phyloP scores from a whole-genome alignment of 371 early-diverging fungal genomes.

The Mucor sp. region DNA sequence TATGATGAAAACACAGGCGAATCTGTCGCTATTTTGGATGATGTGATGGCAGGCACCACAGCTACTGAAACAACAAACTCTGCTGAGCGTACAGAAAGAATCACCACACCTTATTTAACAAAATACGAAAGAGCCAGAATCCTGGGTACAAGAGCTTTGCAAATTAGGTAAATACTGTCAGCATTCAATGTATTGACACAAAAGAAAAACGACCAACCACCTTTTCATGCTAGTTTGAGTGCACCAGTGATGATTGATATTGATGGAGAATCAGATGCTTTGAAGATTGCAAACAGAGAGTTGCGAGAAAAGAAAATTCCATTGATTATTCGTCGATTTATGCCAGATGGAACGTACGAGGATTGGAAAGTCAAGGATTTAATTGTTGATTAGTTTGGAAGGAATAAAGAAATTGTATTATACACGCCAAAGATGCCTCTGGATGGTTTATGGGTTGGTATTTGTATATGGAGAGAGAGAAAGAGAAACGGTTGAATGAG shows the following conservation, averaged over 20 bases:
- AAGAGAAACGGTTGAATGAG: too few species aligned
- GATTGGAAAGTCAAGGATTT: slow-evolving; percentile 97
- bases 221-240: slow-evolving; percentile 75
- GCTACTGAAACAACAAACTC: slow-evolving; percentile 6
- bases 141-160: slow-evolving; percentile 87
- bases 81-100: slow-evolving; percentile 55
- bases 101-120: slow-evolving; percentile 98
- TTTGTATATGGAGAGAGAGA: too few species aligned
- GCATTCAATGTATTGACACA: too few species aligned
- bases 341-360: slow-evolving; percentile 96
- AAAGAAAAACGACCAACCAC: too few species aligned
- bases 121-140: slow-evolving; percentile 98
- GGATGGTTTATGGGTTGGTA: neutral
- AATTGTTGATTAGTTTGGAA: slow-evolving; percentile 48
- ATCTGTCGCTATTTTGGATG: slow-evolving; percentile 32
- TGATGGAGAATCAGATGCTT: slow-evolving; percentile 94
- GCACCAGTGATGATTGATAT: slow-evolving; percentile 98
- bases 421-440: neutral
- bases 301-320: slow-evolving; percentile 94
- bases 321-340: slow-evolving; percentile 88
- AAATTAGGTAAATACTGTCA: slow-evolving; percentile 57
- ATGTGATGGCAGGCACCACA: slow-evolving; percentile 20
- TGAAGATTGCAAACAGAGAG: slow-evolving; percentile 96
- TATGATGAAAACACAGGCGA: slow-evolving; percentile 16
- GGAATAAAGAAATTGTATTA: neutral